Percentiles rank a stretch among this genome's conserved stretches.
Conservation (phyloP, 2,329 filamentous ascomycete species). For the Colletotrichum chlorophyti region DNA sequence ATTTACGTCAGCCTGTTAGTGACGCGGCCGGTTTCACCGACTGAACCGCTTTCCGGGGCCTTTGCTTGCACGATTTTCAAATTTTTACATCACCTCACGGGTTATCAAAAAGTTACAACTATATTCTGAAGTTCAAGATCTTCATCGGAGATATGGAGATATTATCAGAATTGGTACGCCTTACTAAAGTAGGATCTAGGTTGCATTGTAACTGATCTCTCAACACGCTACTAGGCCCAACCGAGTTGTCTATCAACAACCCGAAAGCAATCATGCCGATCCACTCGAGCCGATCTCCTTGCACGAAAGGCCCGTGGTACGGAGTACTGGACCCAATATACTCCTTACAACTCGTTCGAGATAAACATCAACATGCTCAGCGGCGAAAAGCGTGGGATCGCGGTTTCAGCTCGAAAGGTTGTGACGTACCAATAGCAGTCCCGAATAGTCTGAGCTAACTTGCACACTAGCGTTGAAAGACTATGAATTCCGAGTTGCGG, state of each 20-base stretch:
- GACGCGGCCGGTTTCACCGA: conserved; percentile 35
- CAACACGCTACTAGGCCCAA: conserved; percentile 38
- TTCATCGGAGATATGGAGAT: conserved; percentile 38
- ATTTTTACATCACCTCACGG: conserved; percentile 31
- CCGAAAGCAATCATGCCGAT: conserved; percentile 36
- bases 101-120: conserved; percentile 32
- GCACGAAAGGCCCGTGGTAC: conserved; percentile 42
- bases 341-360: conserved; percentile 39
- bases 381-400: conserved; percentile 43
- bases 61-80: conserved; percentile 35
- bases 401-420: conserved; percentile 38
- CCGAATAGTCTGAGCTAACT: neutral
- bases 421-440: too few relatives aligned
- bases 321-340: conserved; percentile 36
- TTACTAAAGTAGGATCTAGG: too few relatives aligned
- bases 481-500: conserved; percentile 37
- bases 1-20: conserved; percentile 31
- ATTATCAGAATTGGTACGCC: conserved; percentile 38
- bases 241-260: conserved; percentile 40
- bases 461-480: conserved; percentile 28
- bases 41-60: conserved; percentile 37
- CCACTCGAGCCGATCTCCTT: conserved; percentile 37
- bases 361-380: conserved; percentile 37
- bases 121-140: conserved; percentile 34
- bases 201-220: too few relatives aligned